These are phyloP conservation scores for Rubia tinctorum DNA, from an alignment of 305 asterid genomes.

Conservation along the genomic window DNA sequence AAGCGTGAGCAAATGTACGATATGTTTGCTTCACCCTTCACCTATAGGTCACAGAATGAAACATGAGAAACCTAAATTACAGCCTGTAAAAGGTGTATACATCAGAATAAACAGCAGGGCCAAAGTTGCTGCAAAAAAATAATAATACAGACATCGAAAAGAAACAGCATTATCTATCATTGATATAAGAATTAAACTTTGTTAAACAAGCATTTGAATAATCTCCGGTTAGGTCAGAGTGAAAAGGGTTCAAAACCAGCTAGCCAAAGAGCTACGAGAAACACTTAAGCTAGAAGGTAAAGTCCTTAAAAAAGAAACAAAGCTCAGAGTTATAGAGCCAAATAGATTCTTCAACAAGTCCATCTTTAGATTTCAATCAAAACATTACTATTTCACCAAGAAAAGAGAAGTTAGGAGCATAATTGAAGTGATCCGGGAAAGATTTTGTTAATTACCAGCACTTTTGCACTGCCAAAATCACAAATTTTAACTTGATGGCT, in stretches of 20 bases:
- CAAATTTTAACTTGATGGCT: conserved; percentile 97
- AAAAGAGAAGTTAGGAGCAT: no score
- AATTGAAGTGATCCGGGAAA: no score
- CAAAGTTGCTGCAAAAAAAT: background rate
- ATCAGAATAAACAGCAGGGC: background rate
- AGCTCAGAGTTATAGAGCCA: background rate
- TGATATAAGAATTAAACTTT: background rate
- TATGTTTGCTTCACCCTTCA: conserved; percentile 87
- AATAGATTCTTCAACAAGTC: background rate
- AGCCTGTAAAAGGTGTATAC: background rate
- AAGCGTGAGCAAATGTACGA: conserved; percentile 93
- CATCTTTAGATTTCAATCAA: background rate
- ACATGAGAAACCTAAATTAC: background rate
- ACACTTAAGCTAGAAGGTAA: background rate
- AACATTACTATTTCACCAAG: no score
- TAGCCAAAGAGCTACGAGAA: background rate
- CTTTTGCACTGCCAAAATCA: conserved; percentile 99
- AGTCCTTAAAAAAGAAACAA: no score
- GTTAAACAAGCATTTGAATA: background rate
- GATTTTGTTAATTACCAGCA: no score
- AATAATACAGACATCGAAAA: background rate
- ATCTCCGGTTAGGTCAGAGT: background rate
- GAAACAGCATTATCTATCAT: background rate
- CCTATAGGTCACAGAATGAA: conserved; percentile 37
- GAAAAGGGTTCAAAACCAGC: background rate